Percentiles rank a stretch among this genome's conserved stretches.
These are phyloP conservation scores for Pythium sp. DNA, from an alignment of 352 stramenopile species.

Conservation along the genomic window DNA sequence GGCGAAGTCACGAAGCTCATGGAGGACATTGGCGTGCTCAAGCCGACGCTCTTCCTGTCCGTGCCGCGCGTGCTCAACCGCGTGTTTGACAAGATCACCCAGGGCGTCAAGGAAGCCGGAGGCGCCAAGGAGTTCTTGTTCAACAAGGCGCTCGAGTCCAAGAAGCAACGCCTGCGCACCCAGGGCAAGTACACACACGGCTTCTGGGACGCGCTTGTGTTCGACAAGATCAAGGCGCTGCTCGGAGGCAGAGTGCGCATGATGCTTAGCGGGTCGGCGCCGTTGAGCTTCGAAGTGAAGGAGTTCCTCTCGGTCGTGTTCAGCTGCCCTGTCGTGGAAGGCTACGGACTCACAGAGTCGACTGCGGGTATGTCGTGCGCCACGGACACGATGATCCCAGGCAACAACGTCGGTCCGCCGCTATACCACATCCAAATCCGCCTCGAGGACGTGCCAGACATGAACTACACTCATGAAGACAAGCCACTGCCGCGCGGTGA, in stretches of 20 bases:
- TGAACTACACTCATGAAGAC: constrained; percentile 90
- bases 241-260: constrained; percentile 88
- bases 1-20: constrained; percentile 87
- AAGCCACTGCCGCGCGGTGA: constrained; percentile 66
- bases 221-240: constrained; percentile 92
- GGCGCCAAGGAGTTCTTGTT: constrained; percentile 91
- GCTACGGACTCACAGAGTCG: constrained; percentile 94
- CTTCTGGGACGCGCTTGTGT: constrained; percentile 95
- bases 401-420: constrained; percentile 91
- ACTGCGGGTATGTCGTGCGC: constrained; percentile 38
- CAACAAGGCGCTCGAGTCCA: constrained; percentile 74
- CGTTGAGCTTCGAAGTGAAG: constrained; percentile 90
- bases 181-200: constrained; percentile 38
- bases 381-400: constrained; percentile 28
- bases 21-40: constrained; percentile 89
- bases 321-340: constrained; percentile 89
- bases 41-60: constrained; percentile 89
- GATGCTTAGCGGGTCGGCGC: constrained; percentile 93
- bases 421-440: constrained; percentile 86
- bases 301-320: constrained; percentile 94
- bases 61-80: constrained; percentile 95
- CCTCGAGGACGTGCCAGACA: constrained; percentile 94
- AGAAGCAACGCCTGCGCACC: constrained; percentile 37
- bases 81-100: constrained; percentile 93
- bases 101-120: constrained; percentile 62